Conservation (phyloP, 768 basidiomycete species). For the Cyclocybe aegerita region DNA sequence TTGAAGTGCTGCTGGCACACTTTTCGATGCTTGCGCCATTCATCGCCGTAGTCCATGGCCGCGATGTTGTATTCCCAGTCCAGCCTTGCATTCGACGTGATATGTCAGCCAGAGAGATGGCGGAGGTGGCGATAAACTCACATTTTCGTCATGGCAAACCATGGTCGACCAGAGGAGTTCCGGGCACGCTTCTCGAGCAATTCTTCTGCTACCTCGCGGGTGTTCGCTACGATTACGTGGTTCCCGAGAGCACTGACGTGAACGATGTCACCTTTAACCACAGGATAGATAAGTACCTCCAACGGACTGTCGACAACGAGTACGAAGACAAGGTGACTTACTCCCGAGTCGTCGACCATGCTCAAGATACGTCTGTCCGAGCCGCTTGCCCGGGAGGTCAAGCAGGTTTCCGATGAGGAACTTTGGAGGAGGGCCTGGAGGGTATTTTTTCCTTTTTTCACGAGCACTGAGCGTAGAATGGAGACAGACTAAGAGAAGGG, state of each 20-base stretch:
- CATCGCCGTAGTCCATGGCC: constrained; percentile 29
- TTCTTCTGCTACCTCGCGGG: constrained; percentile 7
- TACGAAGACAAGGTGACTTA: too few relatives aligned
- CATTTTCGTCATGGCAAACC: constrained; percentile 12
- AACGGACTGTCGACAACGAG: too few relatives aligned
- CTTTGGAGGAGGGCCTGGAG: too few relatives aligned
- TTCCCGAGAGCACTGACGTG: constrained; percentile 18
- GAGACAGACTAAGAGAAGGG: too few relatives aligned
- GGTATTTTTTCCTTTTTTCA: too few relatives aligned
- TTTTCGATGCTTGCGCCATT: constrained; percentile 22
- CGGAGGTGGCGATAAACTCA: background rate
- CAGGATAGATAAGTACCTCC: too few relatives aligned
- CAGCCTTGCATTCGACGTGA: constrained; percentile 9
- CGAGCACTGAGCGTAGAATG: too few relatives aligned
- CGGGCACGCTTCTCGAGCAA: constrained; percentile 43
- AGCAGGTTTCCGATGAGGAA: too few relatives aligned
- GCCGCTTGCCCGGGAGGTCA: too few relatives aligned
- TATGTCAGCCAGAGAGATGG: background rate
- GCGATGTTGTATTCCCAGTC: constrained; percentile 34
- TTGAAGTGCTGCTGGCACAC: too few relatives aligned
- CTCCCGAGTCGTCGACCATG: too few relatives aligned
- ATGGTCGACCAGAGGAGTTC: constrained; percentile 45
- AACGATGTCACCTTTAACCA: constrained; percentile 14
- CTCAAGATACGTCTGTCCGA: too few relatives aligned
- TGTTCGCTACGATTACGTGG: constrained; percentile 24